These are phyloP conservation scores for Millerozyma miso DNA, from an alignment of 805 yeast species.

Conservation along the genomic window DNA sequence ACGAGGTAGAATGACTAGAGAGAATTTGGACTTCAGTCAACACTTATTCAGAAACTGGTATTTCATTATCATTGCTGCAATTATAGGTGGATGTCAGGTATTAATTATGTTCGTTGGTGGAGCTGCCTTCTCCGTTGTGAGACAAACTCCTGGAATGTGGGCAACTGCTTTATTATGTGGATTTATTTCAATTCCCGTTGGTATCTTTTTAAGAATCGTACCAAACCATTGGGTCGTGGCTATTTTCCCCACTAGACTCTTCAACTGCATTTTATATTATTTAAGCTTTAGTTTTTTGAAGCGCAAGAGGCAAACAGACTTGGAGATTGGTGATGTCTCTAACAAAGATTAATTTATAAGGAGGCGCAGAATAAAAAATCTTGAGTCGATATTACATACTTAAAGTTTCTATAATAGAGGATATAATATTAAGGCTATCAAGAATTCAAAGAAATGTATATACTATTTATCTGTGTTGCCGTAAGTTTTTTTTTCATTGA, in stretches of 20 bases:
- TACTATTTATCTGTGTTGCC: too few relatives aligned
- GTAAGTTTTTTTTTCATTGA: slow-evolving; percentile 22
- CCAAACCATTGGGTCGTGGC: slow-evolving; percentile 76
- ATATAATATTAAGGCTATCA: too few relatives aligned
- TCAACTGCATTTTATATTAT: slow-evolving; percentile 34
- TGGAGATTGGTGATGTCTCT: slow-evolving; percentile 1
- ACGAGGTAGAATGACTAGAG: slow-evolving; percentile 53
- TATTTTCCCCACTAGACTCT: slow-evolving; percentile 60
- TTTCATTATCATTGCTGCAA: slow-evolving; percentile 63
- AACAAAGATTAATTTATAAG: background rate
- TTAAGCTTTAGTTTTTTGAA: slow-evolving; percentile 34
- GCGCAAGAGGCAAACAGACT: slow-evolving; percentile 14
- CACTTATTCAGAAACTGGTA: slow-evolving; percentile 80
- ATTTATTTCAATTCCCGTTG: slow-evolving; percentile 73
- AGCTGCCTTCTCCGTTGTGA: slow-evolving; percentile 79
- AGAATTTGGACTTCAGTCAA: slow-evolving; percentile 76
- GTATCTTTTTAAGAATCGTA: slow-evolving; percentile 66
- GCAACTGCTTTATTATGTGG: slow-evolving; percentile 83
- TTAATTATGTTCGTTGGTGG: slow-evolving; percentile 97
- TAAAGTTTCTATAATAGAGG: too few relatives aligned
- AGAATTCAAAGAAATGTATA: too few relatives aligned
- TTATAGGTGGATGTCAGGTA: slow-evolving; percentile 82
- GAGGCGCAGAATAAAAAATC: too few relatives aligned
- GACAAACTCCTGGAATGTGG: slow-evolving; percentile 87
- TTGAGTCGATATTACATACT: too few relatives aligned